These are phyloP conservation scores for Lizonia empirigonia DNA, from an alignment of 2,329 filamentous ascomycete genomes.

Conservation along the genomic window DNA sequence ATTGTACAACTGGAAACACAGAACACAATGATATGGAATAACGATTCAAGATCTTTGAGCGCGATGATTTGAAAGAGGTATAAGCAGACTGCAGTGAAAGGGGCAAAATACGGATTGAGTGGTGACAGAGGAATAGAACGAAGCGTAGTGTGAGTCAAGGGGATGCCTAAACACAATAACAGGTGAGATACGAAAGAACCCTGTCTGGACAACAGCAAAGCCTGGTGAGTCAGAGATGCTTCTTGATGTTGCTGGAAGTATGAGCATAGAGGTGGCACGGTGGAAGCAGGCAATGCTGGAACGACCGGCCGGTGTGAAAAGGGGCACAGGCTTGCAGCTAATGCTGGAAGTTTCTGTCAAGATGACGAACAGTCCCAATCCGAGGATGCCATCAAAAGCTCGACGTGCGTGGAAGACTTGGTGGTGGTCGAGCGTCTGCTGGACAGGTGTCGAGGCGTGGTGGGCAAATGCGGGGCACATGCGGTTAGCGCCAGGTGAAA, in stretches of 20 bases:
- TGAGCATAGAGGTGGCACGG: neutral
- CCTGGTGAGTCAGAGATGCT: constrained; percentile 5
- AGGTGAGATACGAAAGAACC: neutral
- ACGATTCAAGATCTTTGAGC: no score
- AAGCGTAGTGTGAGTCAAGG: constrained; percentile 1
- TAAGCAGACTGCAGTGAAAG: no score
- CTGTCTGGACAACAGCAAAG: neutral
- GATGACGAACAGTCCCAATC: neutral
- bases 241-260: neutral
- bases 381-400: no score
- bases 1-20: no score
- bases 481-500: constrained; percentile 23
- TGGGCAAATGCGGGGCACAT: constrained; percentile 17
- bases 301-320: no score
- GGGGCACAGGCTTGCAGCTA: neutral
- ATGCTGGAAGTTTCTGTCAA: neutral
- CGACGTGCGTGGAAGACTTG: no score
- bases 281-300: no score
- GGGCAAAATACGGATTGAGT: no score
- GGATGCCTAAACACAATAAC: neutral
- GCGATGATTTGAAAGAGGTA: no score
- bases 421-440: neutral
- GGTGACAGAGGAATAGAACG: neutral
- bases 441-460: neutral
- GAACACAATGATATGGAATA: no score